Percentiles rank a stretch among this genome's conserved stretches.
Evolutionary conservation across 768 basidiomycete genomes (phyloP).

Genomic region (Boletus eberwhitei): DNA sequence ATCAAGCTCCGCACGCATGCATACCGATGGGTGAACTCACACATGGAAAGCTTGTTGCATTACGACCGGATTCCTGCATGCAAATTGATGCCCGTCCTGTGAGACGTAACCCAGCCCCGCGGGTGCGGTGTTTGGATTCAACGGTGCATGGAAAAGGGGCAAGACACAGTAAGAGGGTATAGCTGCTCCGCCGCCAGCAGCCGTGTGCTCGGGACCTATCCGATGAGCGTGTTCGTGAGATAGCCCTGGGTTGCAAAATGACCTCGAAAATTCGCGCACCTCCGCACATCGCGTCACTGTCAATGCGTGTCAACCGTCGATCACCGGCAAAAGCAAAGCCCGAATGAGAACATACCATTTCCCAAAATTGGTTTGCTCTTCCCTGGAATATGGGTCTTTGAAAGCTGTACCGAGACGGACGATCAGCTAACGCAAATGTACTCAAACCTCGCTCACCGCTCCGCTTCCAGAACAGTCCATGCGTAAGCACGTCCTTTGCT

Average conservation of each 20-base stretch:
- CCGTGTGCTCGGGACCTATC: slow-evolving; percentile 50
- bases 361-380: slow-evolving; percentile 50
- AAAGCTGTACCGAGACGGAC: slow-evolving; percentile 39
- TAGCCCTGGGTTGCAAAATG: neutral
- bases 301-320: neutral
- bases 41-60: slow-evolving; percentile 58
- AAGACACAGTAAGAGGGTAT: slow-evolving; percentile 54
- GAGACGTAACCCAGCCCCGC: slow-evolving; percentile 48
- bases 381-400: slow-evolving; percentile 60
- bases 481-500: slow-evolving; percentile 53
- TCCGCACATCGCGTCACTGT: slow-evolving; percentile 49
- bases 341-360: slow-evolving; percentile 43
- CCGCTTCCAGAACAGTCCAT: slow-evolving; percentile 55
- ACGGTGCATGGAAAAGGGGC: slow-evolving; percentile 49
- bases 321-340: neutral
- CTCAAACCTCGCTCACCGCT: slow-evolving; percentile 36
- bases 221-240: neutral
- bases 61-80: slow-evolving; percentile 51
- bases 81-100: slow-evolving; percentile 52
- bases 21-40: slow-evolving; percentile 33
- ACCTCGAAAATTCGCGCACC: slow-evolving; percentile 29
- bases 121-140: slow-evolving; percentile 25
- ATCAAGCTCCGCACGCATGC: rapidly evolving
- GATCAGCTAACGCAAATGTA: neutral
- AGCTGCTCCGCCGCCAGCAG: slow-evolving; percentile 34